A percentile compares a stretch with the other conserved stretches of the same genome.
These are phyloP conservation scores for Apium graveolens DNA, from an alignment of 129 eudicot genomes.

Conservation along the genomic window DNA sequence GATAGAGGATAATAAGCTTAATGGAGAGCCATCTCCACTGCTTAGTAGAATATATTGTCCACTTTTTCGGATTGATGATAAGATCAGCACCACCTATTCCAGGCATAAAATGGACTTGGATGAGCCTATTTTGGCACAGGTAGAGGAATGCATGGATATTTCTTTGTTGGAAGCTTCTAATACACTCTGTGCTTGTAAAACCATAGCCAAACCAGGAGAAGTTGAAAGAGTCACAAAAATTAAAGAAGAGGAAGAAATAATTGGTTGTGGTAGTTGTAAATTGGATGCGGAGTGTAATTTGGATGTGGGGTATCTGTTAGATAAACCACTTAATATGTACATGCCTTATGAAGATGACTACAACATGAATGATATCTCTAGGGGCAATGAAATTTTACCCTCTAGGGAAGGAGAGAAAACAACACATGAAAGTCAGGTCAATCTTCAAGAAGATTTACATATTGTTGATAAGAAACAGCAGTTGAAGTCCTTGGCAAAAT, in stretches of 20 bases:
- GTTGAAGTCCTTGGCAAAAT: slow-evolving; percentile 15
- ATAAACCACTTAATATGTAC: slow-evolving; percentile 12
- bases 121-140: slow-evolving; percentile 20
- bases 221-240: slow-evolving; percentile 15
- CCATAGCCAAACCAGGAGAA: slow-evolving; percentile 17
- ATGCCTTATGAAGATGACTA: slow-evolving; percentile 16
- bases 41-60: slow-evolving; percentile 12
- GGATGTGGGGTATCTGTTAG: slow-evolving; percentile 13
- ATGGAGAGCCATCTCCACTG: slow-evolving; percentile 18
- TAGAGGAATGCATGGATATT: slow-evolving; percentile 20
- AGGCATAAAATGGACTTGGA: slow-evolving; percentile 14
- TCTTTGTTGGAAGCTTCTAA: slow-evolving; percentile 18
- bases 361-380: slow-evolving; percentile 8
- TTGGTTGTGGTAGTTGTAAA: slow-evolving; percentile 14
- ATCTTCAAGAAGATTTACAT: slow-evolving; percentile 10
- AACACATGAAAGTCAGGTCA: slow-evolving; percentile 17
- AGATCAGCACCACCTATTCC: slow-evolving; percentile 10
- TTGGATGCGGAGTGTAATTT: slow-evolving; percentile 16
- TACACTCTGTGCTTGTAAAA: slow-evolving; percentile 15
- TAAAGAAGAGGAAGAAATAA: slow-evolving; percentile 19
- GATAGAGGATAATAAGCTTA: slow-evolving; percentile 18
- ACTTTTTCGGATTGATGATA: slow-evolving; percentile 18
- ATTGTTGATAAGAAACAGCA: slow-evolving; percentile 26
- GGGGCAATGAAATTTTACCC: background rate
- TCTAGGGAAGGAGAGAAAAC: slow-evolving; percentile 5